phyloP scores from a whole-genome alignment of 1,139 yeast species.

The Candida labiduridarum region DNA sequence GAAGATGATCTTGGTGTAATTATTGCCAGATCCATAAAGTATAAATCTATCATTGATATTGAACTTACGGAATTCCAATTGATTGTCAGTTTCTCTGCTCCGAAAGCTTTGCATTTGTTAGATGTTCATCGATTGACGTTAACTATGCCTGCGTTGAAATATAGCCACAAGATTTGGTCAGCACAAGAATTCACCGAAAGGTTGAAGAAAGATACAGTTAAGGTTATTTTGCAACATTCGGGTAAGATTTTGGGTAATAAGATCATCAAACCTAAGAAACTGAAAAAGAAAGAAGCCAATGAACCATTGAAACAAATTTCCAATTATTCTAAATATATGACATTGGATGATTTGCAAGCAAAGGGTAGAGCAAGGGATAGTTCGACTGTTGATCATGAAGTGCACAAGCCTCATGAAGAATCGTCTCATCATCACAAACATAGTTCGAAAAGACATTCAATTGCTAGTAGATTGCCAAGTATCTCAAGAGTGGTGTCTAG shows the following conservation, averaged over 20 bases:
- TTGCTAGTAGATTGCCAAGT: slow-evolving; percentile 1
- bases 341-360: slow-evolving; percentile 42
- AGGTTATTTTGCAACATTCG: slow-evolving; percentile 69
- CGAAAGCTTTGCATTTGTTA: slow-evolving; percentile 63
- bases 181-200: slow-evolving; percentile 68
- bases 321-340: slow-evolving; percentile 40
- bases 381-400: slow-evolving; percentile 12
- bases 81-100: slow-evolving; percentile 76
- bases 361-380: slow-evolving; percentile 30
- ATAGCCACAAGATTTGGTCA: slow-evolving; percentile 75
- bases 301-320: slow-evolving; percentile 50
- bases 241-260: slow-evolving; percentile 83
- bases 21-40: slow-evolving; percentile 58
- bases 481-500: slow-evolving; percentile 3
- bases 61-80: slow-evolving; percentile 56
- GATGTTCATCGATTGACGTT: slow-evolving; percentile 73
- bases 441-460: neutral
- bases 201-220: slow-evolving; percentile 68
- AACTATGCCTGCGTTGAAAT: slow-evolving; percentile 64
- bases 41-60: slow-evolving; percentile 64
- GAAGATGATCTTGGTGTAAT: slow-evolving; percentile 25
- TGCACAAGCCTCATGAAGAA: slow-evolving; percentile 13
- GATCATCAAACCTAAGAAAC: slow-evolving; percentile 45
- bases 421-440: neutral
- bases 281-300: slow-evolving; percentile 18